Base-by-base conservation (phyloP, 2,329 filamentous ascomycete species). In the Exserohilum rostratum region DNA sequence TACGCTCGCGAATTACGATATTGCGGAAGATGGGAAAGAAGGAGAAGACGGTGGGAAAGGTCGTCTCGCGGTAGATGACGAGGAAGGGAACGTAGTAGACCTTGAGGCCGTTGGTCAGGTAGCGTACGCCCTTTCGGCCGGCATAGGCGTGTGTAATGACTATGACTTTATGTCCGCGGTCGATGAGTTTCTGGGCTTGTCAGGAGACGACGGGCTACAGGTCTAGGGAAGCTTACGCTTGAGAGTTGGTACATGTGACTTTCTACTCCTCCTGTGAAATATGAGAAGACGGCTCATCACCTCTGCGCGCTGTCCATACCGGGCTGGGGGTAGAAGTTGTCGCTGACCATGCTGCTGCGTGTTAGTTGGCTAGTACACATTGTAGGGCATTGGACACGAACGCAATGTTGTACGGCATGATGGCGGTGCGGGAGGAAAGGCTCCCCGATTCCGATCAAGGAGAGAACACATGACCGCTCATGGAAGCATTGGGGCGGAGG, bases 251-350 rank as follows among this genome's bases (percentile, higher is more conserved):
- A 99, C 68, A 99, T 98, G 78, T 99, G 95, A 76, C 91, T 96
- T 80, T 99, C 95, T 62, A 99, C 87, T 67, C 95, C 95, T 72
- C 95, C 84, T 83, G 33, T 3, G 34, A 20, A 42, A 38, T 18
- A 65, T 69, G 46, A 73, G 68, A 62, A 44, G 53, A n/a, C 11
- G 47, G 34, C 40, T 31, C 20, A 31, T 25, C 20, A 31, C n/a
- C 37, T 50, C 35, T 42, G 22, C 12, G 12, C 20, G 22, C 33
- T 4, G 15, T 27, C 43, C 76, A 48, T 73, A 82, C 82, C 93
- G 47, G 95, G 93, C 71, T 98, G 93, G 12, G 95, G 95, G 74
- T 96, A 99, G 87, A 99, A 99, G 84, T 96, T 97, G 82, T 99
- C 95, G 84, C 93, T 93, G 76, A 97, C 90, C 95, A 99, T 99